Conservation (phyloP, 2,329 filamentous ascomycete genomes). For the Colletotrichum godetiae region DNA sequence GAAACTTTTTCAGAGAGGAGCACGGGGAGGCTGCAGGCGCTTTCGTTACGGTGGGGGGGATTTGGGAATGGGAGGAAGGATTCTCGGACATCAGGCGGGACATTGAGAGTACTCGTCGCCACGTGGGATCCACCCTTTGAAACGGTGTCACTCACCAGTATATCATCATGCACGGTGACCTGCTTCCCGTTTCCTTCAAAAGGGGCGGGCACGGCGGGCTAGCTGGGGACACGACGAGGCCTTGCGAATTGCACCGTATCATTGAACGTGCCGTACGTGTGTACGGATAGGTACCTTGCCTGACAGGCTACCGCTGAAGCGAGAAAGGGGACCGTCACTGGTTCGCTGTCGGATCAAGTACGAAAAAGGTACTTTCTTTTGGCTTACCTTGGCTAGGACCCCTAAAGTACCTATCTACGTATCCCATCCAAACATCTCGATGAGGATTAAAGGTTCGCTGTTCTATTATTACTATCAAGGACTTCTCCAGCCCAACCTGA, state of each 20-base stretch:
- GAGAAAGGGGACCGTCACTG: background rate
- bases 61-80: background rate
- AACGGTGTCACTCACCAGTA: constrained; percentile 23
- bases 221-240: background rate
- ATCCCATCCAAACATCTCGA: constrained; percentile 17
- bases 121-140: background rate
- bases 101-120: constrained; percentile 16
- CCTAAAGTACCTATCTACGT: constrained; percentile 7
- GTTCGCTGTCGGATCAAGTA: constrained; percentile 6
- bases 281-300: background rate
- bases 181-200: constrained; percentile 24
- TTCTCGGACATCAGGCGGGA: constrained; percentile 31
- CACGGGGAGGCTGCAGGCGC: constrained; percentile 30
- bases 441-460: constrained; percentile 2
- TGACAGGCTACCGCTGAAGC: background rate
- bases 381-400: constrained; percentile 14
- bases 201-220: background rate
- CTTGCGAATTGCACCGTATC: background rate
- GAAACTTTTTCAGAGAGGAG: constrained; percentile 23
- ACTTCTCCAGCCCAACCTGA: constrained; percentile 18
- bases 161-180: constrained; percentile 20
- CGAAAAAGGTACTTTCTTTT: constrained; percentile 15
- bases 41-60: constrained; percentile 18
- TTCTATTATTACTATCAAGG: constrained; percentile 24
- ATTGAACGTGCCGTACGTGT: background rate